phyloP scores from a whole-genome alignment of 495 filamentous ascomycete genomes.

The Bathelium albidoporum region DNA sequence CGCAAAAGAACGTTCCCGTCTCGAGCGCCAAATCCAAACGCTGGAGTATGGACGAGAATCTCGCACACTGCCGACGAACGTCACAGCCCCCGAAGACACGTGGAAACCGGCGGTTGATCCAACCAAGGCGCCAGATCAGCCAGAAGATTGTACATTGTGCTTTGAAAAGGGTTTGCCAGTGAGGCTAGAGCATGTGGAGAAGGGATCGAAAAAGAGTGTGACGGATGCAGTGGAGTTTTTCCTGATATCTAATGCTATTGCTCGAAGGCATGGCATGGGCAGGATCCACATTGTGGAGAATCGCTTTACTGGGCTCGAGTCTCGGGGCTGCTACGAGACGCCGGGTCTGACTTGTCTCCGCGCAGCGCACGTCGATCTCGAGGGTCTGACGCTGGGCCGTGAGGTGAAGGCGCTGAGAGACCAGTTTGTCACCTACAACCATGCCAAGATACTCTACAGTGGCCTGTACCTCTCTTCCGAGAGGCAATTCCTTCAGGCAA shows the following conservation, averaged over 20 bases:
- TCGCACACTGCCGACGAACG: slow-evolving; percentile 72
- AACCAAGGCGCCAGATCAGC: slow-evolving; percentile 60
- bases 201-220: slow-evolving; percentile 43
- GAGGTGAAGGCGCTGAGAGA: slow-evolving; percentile 79
- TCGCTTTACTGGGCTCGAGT: slow-evolving; percentile 80
- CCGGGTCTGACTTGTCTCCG: slow-evolving; percentile 62
- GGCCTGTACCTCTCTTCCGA: slow-evolving; percentile 75
- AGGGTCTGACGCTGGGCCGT: slow-evolving; percentile 76
- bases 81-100: slow-evolving; percentile 63
- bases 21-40: slow-evolving; percentile 79
- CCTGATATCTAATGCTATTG: slow-evolving; percentile 68
- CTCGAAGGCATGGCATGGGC: slow-evolving; percentile 65
- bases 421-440: slow-evolving; percentile 61
- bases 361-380: slow-evolving; percentile 68
- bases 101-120: slow-evolving; percentile 79
- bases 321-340: slow-evolving; percentile 86
- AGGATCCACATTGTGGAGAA: slow-evolving; percentile 91
- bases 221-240: slow-evolving; percentile 76
- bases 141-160: slow-evolving; percentile 63
- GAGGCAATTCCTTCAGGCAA: slow-evolving; percentile 67
- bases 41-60: slow-evolving; percentile 81
- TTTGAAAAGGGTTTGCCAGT: slow-evolving; percentile 81
- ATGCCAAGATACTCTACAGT: slow-evolving; percentile 69
- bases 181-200: slow-evolving; percentile 53
- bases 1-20: slow-evolving; percentile 68